Evolutionary conservation across 768 basidiomycete genomes (phyloP), one percentile per base, ranked within the genome.

Genomic region (Russula abietina): DNA sequence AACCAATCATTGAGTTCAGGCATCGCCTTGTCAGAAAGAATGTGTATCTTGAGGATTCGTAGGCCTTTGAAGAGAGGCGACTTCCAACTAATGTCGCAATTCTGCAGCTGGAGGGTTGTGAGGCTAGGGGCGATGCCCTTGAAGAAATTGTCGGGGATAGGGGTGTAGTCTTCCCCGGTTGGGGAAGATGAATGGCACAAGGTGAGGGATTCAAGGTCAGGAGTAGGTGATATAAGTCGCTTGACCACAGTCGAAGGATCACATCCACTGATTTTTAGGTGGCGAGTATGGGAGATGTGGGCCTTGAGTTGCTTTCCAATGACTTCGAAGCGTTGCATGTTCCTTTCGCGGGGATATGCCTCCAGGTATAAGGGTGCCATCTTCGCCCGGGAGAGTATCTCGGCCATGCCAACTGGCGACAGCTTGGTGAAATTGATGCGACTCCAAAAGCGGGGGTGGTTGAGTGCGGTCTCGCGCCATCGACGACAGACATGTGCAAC

Each of bases 401-500:
- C 52, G 26, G 39, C 16, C 14, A 41, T 45, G 4, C 51, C 57
- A 24, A 8, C 52, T 16, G 33, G 4, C 1, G 39, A 51, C 11
- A 61, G 22, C 9, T 10, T 56, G 16, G 52, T 46, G 33, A 65
- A 54, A 6, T 58, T 19, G 53, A 65, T 38, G 22, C 54, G 53
- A 38, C 56, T 51, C 61, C 61, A 65, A 30, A 65, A 38, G 9
- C 32, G 33, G 39, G 57, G 57, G 17, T 59, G 32, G 8, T 39
- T 26, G 24, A 65, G 53, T 24, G 65, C 61, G 11, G 56, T 56
- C 16, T 62, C 53, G n/a, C 61, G 65, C 65, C 65, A 65, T 28
- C 24, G 61, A 17, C 30, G 65, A 14, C 61, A 65, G 33, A 65
- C 61, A n/a, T 59, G 65, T 12, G 65, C 12, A 22, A 62, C 30